Evolutionary conservation across 805 yeast species (phyloP), one percentile per base, ranked within the genome.

Genomic region (Scheffersomyces coipomensis): DNA sequence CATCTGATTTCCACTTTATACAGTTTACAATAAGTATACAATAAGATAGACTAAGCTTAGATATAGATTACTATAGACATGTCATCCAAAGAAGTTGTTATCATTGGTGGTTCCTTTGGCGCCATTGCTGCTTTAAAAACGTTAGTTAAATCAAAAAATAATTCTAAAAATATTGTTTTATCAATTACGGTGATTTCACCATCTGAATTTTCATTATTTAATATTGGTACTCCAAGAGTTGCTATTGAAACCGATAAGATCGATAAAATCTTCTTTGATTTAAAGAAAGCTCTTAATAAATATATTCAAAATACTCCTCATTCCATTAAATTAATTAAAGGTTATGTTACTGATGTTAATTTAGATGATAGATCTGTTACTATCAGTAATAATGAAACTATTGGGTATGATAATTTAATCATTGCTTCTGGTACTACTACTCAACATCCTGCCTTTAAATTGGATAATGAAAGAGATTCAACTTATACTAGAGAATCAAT

Each of bases 51-150:
- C n/a, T n/a, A n/a, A n/a, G n/a, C n/a, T n/a, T n/a, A n/a, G n/a
- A n/a, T n/a, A n/a, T n/a, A n/a, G n/a, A n/a, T n/a, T n/a, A n/a
- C n/a, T n/a, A 25, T 25, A 25, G 13, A 8, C 17, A 27, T 27
- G 18, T 13, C 10, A 2, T 15, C 21, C 11, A 47, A 41, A 26
- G 33, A 37, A 19, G 39, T 63, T 15, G 60, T 60, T 4, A 58
- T 68, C 13, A 53, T 68, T 21, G 73, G 74, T n/a, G 68, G 62
- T 4, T 61, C 68, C 3, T 64, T 44, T 38, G 69, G 66, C 3
- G 71, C 56, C 5, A 43, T 53, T 13, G 35, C 23, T 5, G 71
- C 66, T 9, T 58, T 58, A 16, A 50, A 54, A 10, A 34, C 52
- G 8, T 38, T 57, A 15, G 45, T 51, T 19, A 30, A 37, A 10